Base-by-base conservation (phyloP, 1,284 basidiomycete species). In the Cerrena zonata region DNA sequence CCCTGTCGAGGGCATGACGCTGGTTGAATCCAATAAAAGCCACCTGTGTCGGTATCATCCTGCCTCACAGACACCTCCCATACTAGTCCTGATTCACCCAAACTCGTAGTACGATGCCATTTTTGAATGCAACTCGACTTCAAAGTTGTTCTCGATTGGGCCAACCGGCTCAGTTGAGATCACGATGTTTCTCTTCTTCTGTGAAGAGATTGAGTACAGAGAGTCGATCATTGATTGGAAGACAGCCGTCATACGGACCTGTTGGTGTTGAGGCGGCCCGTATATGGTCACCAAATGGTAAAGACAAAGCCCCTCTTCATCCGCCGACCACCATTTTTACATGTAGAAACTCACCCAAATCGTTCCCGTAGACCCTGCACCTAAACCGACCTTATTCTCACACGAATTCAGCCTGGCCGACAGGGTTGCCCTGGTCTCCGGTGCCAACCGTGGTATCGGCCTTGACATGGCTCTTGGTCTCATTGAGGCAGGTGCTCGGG, bases 401-500 rank as follows among this genome's bases (percentile, higher is more conserved):
- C 53, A 84, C 52, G 88, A 89, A 61, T 92, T 92, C 69, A 76
- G 80, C 4, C 76, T 92, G 38, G 71, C 70, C 15, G 84, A 82
- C 58, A 81, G 86, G 19, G 86, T 89, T 12, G 84, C 78, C 23
- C 71, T 92, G 51, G 80, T 91, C 37, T 86, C 89, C 0, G 89
- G 89, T 5, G 90, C 76, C 1, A 89, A 88, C 59, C 77, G 89
- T 44, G 90, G 90, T 1, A 76, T 93, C 5, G 90, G 91, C 2
- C 77, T 93, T 27, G 88, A 90, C 67, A 86, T 89, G 78, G 88
- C 88, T 24, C 73, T 89, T 51, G 79, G 84, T 3, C 69, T 90
- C 36, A 77, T 82, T 36, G 90, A 93, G 68, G 82, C 83, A 3
- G 89, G 89, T 45, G 86, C 88, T 2, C 74, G 84, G 13, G 79